Conservation (phyloP, 1,284 basidiomycete genomes). For the Peniophora sp. region DNA sequence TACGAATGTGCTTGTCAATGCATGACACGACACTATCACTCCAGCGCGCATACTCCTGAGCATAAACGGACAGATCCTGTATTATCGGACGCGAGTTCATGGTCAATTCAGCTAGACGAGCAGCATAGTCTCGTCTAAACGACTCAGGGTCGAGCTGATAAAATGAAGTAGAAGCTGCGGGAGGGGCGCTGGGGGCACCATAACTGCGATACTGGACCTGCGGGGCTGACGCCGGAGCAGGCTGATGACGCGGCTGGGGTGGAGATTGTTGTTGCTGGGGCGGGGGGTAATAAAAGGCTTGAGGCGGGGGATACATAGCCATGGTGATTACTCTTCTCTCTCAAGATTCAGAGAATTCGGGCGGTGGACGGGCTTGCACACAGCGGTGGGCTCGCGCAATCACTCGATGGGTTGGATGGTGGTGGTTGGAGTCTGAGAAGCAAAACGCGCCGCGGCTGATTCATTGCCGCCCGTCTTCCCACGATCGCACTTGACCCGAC, state of each 20-base stretch:
- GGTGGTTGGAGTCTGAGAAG: too few relatives aligned
- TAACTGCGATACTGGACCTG: not conserved
- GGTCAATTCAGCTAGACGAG: conserved; percentile 77
- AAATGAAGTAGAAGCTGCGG: conserved; percentile 12
- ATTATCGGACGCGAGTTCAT: conserved; percentile 97
- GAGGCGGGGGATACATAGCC: not conserved
- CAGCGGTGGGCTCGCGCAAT: too few relatives aligned
- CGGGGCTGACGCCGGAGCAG: not conserved
- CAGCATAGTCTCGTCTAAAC: conserved; percentile 76
- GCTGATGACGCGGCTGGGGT: not conserved
- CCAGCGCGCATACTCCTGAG: conserved; percentile 78
- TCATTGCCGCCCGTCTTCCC: too few relatives aligned
- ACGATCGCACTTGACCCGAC: too few relatives aligned
- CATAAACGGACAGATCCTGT: conserved; percentile 89
- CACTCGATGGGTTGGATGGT: too few relatives aligned
- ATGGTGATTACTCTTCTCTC: not conserved
- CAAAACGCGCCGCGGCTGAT: too few relatives aligned
- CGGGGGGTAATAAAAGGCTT: not conserved
- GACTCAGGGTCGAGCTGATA: conserved; percentile 62
- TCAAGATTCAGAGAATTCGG: too few relatives aligned
- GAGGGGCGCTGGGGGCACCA: not conserved
- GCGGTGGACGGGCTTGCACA: too few relatives aligned
- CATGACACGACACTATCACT: conserved; percentile 83
- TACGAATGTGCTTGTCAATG: conserved; percentile 80
- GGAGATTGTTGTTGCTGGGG: not conserved